phyloP scores from a whole-genome alignment of 768 basidiomycete genomes.

The Leccinum subgranulosum region DNA sequence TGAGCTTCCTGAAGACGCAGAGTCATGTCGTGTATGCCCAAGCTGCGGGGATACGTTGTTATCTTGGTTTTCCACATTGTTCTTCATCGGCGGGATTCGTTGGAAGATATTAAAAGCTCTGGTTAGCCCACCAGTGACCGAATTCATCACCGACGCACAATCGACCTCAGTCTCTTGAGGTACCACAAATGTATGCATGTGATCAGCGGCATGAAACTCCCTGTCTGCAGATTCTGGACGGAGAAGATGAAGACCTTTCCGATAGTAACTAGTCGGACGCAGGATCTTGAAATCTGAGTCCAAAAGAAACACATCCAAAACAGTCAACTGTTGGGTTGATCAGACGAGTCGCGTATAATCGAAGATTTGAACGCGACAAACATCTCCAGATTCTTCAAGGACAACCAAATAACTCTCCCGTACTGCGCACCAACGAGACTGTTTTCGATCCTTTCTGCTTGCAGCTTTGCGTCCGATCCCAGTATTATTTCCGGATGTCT shows the following conservation, averaged over 20 bases:
- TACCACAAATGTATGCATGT: constrained; percentile 16
- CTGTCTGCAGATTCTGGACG: constrained; percentile 35
- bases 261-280: constrained; percentile 85
- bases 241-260: constrained; percentile 75
- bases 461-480: constrained; percentile 67
- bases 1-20: constrained; percentile 34
- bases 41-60: background rate
- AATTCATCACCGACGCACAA: constrained; percentile 42
- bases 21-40: constrained; percentile 9
- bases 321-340: constrained; percentile 48
- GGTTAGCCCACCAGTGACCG: constrained; percentile 47
- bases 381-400: constrained; percentile 83
- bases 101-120: constrained; percentile 40
- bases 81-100: constrained; percentile 12
- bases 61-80: constrained; percentile 5
- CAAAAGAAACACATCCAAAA: constrained; percentile 93
- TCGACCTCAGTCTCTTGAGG: constrained; percentile 31
- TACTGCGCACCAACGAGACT: constrained; percentile 86
- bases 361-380: constrained; percentile 33
- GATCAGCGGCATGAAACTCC: constrained; percentile 20
- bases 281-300: constrained; percentile 88
- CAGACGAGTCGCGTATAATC: background rate
- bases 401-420: constrained; percentile 90
- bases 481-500: constrained; percentile 47
- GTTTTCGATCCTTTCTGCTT: constrained; percentile 55